Evolutionary conservation across 192 early-diverging fungal genomes (phyloP).

Genomic region (Coemansia sp.): DNA sequence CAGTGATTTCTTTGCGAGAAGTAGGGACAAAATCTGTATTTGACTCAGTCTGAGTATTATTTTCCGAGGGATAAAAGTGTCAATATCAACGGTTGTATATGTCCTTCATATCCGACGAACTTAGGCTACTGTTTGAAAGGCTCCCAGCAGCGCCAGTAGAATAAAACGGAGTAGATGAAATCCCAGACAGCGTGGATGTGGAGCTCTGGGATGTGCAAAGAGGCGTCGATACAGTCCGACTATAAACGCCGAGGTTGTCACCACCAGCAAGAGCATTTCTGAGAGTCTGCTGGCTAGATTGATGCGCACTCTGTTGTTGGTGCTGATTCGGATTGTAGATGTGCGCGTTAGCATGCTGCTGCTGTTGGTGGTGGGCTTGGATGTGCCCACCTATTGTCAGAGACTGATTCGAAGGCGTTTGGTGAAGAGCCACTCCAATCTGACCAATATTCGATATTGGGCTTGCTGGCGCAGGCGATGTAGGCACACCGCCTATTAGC

Average conservation of each 20-base stretch:
- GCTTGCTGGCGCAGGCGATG: slow-evolving; percentile 42
- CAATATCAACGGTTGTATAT: slow-evolving; percentile 39
- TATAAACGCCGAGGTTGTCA: slow-evolving; percentile 35
- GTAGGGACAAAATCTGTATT: neutral
- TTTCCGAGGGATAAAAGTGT: neutral
- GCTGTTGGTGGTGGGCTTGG: slow-evolving; percentile 16
- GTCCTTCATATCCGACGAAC: slow-evolving; percentile 48
- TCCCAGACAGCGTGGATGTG: slow-evolving; percentile 18
- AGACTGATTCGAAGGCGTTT: slow-evolving; percentile 42
- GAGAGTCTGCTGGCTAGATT: slow-evolving; percentile 37
- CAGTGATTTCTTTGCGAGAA: no score
- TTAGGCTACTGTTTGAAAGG: slow-evolving; percentile 45
- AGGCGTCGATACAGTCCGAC: slow-evolving; percentile 21
- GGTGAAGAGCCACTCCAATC: slow-evolving; percentile 43
- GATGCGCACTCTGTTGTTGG: slow-evolving; percentile 12
- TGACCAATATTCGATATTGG: slow-evolving; percentile 45
- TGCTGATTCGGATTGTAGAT: neutral
- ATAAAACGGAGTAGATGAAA: slow-evolving; percentile 34
- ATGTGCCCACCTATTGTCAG: slow-evolving; percentile 18
- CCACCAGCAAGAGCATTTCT: slow-evolving; percentile 37
- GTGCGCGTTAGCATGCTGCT: slow-evolving; percentile 10
- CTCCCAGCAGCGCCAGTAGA: slow-evolving; percentile 34
- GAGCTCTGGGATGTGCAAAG: slow-evolving; percentile 19
- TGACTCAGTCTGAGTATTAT: neutral
- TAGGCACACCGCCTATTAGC: slow-evolving; percentile 38